phyloP scores from a whole-genome alignment of 495 filamentous ascomycete species.

The Tuber calosporum region DNA sequence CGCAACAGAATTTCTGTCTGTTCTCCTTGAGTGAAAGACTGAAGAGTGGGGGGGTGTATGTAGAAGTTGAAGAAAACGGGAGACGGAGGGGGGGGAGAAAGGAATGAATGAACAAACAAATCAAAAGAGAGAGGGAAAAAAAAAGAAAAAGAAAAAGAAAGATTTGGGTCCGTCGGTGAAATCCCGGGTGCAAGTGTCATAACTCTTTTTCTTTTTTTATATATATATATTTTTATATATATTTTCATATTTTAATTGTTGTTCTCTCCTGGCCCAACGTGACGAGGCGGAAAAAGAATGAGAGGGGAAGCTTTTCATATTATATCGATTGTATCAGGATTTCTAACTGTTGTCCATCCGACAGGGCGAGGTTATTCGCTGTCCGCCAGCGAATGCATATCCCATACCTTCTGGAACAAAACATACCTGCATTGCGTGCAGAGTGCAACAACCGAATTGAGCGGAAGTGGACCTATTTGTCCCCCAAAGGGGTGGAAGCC shows the following conservation, averaged over 20 bases:
- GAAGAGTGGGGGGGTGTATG: not conserved
- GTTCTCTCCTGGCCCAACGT: not conserved
- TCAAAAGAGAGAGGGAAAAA: not conserved
- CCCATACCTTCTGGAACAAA: slow-evolving; percentile 6
- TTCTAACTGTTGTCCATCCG: not conserved
- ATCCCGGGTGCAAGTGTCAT: not conserved
- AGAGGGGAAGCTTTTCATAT: slow-evolving; percentile 4
- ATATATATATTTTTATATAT: not conserved
- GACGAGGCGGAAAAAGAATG: not conserved
- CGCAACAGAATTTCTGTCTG: not conserved
- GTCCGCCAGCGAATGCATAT: slow-evolving; percentile 3
- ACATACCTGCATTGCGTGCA: not conserved
- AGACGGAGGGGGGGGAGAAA: not conserved
- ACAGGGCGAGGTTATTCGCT: not conserved
- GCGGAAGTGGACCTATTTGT: not conserved
- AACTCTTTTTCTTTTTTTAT: not conserved
- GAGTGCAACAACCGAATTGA: not conserved
- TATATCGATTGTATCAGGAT: slow-evolving; percentile 4
- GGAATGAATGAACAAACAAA: not conserved
- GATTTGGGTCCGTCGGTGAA: not conserved
- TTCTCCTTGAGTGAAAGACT: not conserved
- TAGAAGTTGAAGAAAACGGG: not conserved
- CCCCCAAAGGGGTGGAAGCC: not conserved
- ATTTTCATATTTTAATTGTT: not conserved
- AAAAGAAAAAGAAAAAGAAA: not conserved